phyloP scores from a whole-genome alignment of 1,139 yeast species.

The Blastobotrys illinoisensis region DNA sequence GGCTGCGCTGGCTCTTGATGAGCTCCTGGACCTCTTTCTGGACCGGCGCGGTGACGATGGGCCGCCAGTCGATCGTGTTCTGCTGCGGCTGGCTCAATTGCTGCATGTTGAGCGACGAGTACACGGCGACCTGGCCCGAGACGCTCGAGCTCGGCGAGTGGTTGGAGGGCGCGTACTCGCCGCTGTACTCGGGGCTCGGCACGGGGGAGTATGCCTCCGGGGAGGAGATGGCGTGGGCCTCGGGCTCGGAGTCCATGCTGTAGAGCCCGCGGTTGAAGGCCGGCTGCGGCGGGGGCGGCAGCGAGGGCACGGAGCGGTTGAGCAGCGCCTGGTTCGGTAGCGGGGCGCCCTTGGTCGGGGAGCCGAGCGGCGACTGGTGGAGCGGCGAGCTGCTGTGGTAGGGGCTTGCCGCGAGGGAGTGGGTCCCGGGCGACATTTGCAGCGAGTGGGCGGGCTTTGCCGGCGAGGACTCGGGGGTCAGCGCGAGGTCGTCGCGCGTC shows the following conservation, averaged over 20 bases:
- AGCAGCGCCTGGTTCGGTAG: neutral
- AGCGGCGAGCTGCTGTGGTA: neutral
- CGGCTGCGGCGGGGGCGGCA: neutral
- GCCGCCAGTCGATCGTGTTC: conserved; percentile 34
- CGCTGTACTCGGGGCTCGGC: neutral
- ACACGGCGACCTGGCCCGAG: conserved; percentile 16
- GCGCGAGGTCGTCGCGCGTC: neutral
- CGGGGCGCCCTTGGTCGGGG: neutral
- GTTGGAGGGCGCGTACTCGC: neutral
- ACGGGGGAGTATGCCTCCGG: conserved; percentile 11
- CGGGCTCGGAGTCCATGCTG: conserved; percentile 5
- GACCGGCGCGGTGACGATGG: conserved; percentile 32
- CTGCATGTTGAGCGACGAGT: conserved; percentile 23
- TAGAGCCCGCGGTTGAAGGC: neutral
- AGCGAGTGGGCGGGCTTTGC: conserved; percentile 4
- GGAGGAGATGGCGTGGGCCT: conserved; percentile 8
- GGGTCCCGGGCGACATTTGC: neutral
- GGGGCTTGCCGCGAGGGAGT: neutral
- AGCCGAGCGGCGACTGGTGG: neutral
- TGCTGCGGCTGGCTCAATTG: conserved; percentile 16
- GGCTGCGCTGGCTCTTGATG: conserved; percentile 28
- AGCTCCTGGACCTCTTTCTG: conserved; percentile 30
- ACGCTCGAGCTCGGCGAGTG: conserved; percentile 11
- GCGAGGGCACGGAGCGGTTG: neutral
- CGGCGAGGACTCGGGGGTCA: conserved; percentile 14